These are phyloP conservation scores for Mycena epipterygia DNA, from an alignment of 768 basidiomycete genomes.

Conservation along the genomic window DNA sequence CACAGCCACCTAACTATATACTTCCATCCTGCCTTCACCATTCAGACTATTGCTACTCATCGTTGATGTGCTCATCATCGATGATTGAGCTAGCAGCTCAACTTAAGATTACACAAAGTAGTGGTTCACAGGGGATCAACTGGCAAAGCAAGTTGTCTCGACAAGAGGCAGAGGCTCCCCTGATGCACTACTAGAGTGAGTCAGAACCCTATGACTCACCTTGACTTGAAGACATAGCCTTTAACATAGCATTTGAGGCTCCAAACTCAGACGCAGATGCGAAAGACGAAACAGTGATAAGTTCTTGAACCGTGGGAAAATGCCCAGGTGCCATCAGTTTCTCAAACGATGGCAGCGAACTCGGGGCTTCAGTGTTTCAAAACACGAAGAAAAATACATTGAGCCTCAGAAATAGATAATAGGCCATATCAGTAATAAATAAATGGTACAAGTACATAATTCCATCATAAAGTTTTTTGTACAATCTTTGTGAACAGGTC, in stretches of 20 bases:
- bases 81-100: neutral
- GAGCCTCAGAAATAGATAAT: neutral
- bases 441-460: too few relatives aligned
- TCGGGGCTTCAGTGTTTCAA: neutral
- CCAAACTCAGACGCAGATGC: neutral
- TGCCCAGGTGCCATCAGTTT: neutral
- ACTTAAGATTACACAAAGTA: neutral
- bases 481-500: too few relatives aligned
- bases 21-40: too few relatives aligned
- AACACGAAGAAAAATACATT: constrained; percentile 1
- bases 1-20: too few relatives aligned
- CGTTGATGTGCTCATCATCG: too few relatives aligned
- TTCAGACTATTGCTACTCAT: too few relatives aligned
- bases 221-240: neutral
- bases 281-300: neutral
- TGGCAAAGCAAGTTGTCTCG: constrained; percentile 3
- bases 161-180: constrained; percentile 6
- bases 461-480: too few relatives aligned
- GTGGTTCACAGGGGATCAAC: neutral
- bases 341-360: neutral
- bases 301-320: neutral
- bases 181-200: constrained; percentile 1
- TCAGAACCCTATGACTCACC: neutral
- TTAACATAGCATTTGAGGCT: neutral
- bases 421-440: neutral